These are phyloP conservation scores for Hypoxylon intermedium DNA, from an alignment of 495 filamentous ascomycete genomes.

Conservation along the genomic window DNA sequence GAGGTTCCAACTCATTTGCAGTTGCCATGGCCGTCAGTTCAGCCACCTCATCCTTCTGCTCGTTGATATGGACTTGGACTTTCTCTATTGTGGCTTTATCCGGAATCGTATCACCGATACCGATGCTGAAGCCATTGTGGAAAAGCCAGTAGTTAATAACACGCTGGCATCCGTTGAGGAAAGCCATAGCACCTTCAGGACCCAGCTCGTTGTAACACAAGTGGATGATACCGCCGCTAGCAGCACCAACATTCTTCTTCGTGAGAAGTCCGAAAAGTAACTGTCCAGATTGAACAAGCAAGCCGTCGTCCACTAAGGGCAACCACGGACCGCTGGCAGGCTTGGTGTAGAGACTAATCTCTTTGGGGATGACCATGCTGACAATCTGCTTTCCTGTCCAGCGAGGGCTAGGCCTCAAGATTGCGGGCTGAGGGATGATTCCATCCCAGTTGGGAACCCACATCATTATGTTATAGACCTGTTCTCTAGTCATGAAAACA, in stretches of 20 bases:
- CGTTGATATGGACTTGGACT: conserved; percentile 78
- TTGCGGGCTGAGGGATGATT: conserved; percentile 86
- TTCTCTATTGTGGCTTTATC: conserved; percentile 80
- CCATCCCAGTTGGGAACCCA: conserved; percentile 99
- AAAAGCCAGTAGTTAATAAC: conserved; percentile 97
- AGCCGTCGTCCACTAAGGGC: conserved; percentile 78
- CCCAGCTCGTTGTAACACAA: conserved; percentile 96
- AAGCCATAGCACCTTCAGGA: conserved; percentile 79
- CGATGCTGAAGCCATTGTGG: conserved; percentile 98
- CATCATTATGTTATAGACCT: conserved; percentile 93
- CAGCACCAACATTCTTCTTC: conserved; percentile 93
- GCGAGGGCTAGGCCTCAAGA: conserved; percentile 85
- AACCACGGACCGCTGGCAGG: conserved; percentile 62
- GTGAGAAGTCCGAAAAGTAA: conserved; percentile 86
- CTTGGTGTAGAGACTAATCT: conserved; percentile 77
- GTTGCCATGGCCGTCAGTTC: conserved; percentile 77
- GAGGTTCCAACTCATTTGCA: conserved; percentile 80
- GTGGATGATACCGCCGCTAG: conserved; percentile 87
- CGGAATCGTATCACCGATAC: conserved; percentile 97
- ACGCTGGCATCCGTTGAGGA: conserved; percentile 93
- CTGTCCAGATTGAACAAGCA: conserved; percentile 85
- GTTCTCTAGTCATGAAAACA: conserved; percentile 84
- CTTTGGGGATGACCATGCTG: conserved; percentile 87
- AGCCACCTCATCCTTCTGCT: conserved; percentile 80
- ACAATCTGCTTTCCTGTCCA: conserved; percentile 99